Conservation (phyloP, 2,329 filamentous ascomycete genomes). For the Epichloe amarillans region DNA sequence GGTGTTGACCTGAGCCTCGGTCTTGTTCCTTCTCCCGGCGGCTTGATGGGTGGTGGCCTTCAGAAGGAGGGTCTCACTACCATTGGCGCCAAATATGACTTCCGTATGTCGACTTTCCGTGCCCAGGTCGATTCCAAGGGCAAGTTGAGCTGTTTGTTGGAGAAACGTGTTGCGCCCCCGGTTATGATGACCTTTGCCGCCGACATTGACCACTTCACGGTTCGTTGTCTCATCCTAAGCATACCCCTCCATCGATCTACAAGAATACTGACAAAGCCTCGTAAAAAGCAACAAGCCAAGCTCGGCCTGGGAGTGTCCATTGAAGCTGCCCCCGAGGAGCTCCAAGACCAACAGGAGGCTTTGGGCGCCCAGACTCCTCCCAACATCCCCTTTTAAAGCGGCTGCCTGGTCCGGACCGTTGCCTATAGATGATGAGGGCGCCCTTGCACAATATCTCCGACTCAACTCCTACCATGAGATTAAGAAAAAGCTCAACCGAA, state of each 20-base stretch:
- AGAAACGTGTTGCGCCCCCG: slow-evolving; percentile 92
- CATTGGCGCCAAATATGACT: slow-evolving; percentile 95
- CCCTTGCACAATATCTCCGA: slow-evolving; percentile 9
- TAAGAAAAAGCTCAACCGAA: slow-evolving; percentile 6
- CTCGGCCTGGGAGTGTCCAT: slow-evolving; percentile 88
- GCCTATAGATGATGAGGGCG: slow-evolving; percentile 7
- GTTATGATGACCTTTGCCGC: slow-evolving; percentile 91
- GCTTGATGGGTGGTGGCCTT: slow-evolving; percentile 61
- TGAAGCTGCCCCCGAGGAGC: slow-evolving; percentile 71
- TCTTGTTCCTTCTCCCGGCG: slow-evolving; percentile 51
- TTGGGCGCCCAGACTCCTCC: slow-evolving; percentile 34
- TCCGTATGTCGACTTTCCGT: slow-evolving; percentile 87
- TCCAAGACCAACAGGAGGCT: slow-evolving; percentile 71
- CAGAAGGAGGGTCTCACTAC: slow-evolving; percentile 83
- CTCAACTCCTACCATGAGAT: slow-evolving; percentile 12
- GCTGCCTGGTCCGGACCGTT: neutral
- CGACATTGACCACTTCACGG: slow-evolving; percentile 91
- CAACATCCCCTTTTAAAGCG: slow-evolving; percentile 52
- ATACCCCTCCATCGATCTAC: slow-evolving; percentile 8
- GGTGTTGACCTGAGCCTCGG: slow-evolving; percentile 90
- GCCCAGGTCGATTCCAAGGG: slow-evolving; percentile 92
- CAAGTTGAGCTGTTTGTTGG: slow-evolving; percentile 81
- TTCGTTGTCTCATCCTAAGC: slow-evolving; percentile 33
- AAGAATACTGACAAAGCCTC: neutral
- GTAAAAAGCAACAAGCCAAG: slow-evolving; percentile 74